A percentile compares a stretch with the other conserved stretches of the same genome.
These are phyloP conservation scores for Cyclostephanos tholiformis DNA, from an alignment of 108 stramenopile genomes.

Conservation along the genomic window DNA sequence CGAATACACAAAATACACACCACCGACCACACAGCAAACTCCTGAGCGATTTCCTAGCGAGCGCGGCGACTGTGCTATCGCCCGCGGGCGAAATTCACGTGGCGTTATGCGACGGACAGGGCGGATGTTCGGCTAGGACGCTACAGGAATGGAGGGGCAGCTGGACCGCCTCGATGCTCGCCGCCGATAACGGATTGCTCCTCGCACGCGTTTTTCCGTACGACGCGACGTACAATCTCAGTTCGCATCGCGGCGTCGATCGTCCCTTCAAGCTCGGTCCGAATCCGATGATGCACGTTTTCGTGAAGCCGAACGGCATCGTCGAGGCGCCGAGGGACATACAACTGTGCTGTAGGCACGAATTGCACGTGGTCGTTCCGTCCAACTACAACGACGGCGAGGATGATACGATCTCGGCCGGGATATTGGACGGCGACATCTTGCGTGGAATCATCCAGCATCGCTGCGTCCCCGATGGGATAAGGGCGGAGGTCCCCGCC, in stretches of 20 bases:
- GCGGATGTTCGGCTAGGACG: constrained; percentile 58
- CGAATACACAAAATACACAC: too few species aligned
- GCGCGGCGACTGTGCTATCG: constrained; percentile 55
- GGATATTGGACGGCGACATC: constrained; percentile 61
- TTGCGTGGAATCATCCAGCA: constrained; percentile 52
- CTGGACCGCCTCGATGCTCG: constrained; percentile 74
- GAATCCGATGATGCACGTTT: constrained; percentile 60
- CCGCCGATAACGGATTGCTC: constrained; percentile 65
- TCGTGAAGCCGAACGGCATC: constrained; percentile 48
- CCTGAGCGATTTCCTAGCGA: constrained; percentile 61
- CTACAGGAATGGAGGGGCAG: constrained; percentile 70
- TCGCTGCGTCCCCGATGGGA: constrained; percentile 61
- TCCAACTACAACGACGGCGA: constrained; percentile 30
- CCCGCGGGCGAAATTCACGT: constrained; percentile 72
- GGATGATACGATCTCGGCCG: constrained; percentile 8
- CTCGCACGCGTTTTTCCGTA: constrained; percentile 54
- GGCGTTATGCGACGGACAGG: constrained; percentile 74
- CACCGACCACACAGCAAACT: constrained; percentile 45
- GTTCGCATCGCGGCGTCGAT: constrained; percentile 81
- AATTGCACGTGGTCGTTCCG: constrained; percentile 67
- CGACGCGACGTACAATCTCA: constrained; percentile 56
- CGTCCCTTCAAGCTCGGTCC: constrained; percentile 65
- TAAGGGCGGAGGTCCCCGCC: constrained; percentile 68
- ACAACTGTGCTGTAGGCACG: constrained; percentile 82
- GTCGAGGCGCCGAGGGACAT: constrained; percentile 47